Evolutionary conservation across 352 stramenopile genomes (phyloP), one percentile per base, ranked within the genome.

Genomic region (Saprolegnia parasitica): DNA sequence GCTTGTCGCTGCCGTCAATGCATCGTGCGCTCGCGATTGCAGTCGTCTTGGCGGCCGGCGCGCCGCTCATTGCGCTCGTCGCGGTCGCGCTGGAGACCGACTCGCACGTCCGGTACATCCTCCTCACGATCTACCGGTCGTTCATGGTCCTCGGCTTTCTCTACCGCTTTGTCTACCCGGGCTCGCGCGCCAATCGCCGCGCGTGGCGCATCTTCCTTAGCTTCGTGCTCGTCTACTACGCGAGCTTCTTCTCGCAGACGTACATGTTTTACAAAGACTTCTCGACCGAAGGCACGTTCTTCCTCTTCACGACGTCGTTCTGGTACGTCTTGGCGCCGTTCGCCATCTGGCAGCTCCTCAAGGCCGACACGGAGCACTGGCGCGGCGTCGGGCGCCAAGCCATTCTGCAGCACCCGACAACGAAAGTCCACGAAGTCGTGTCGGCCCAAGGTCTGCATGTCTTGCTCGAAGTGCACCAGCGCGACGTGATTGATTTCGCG

Each of bases 401-500:
- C 0, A 58, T 73, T 15, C 67, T 71, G 5, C 45, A 74, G 74
- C 21, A 37, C 39, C 54, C 55, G 23, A 40, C 42, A 1, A 68
- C 18, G 8, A 68, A 68, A 5, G 61, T 81, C 21, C 75, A 77
- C 32, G 75, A 83, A 67, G 71, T 74, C 15, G 76, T 79, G 68
- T 84, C 79, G 10, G 74, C 74, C 21, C 72, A 78, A 40, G 76
- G 83, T 20, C 73, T 87, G 2, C 75, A 83, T 32, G 64, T 86
- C 5, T 72, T 89, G 56, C 79, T 79, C 35, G 72, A 87, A 55
- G 65, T 81, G 49, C 71, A 85, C 54, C 77, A 73, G 52, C 78
- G 79, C 55, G 77, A 76, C 56, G 74, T 85, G 40, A 78, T 89
- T 49, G 79, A 89, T 62, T 89, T 89, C 67, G 76, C 74, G 20